These are phyloP conservation scores for Saccharomycopsis selenospora DNA, from an alignment of 805 yeast genomes.

Conservation along the genomic window DNA sequence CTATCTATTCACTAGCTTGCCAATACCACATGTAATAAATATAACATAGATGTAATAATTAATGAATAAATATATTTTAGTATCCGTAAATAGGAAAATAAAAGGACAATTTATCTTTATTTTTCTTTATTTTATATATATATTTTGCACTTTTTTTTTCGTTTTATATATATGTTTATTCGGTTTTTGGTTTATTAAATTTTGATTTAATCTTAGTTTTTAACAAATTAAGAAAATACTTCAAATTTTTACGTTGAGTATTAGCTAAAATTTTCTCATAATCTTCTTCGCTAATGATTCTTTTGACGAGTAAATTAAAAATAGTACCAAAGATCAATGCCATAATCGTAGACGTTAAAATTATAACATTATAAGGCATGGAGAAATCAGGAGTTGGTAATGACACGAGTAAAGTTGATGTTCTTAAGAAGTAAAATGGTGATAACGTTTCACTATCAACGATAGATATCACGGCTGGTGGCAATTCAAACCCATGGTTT, in stretches of 20 bases:
- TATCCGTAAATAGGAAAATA: too few species aligned
- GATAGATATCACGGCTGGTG: slow-evolving; percentile 76
- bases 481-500: slow-evolving; percentile 92
- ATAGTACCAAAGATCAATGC: slow-evolving; percentile 85
- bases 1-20: too few species aligned
- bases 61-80: too few species aligned
- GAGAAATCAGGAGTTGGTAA: slow-evolving; percentile 97
- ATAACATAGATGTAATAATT: too few species aligned
- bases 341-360: slow-evolving; percentile 87
- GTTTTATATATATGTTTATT: too few species aligned
- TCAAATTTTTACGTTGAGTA: slow-evolving; percentile 7
- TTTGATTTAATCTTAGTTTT: slow-evolving; percentile 4
- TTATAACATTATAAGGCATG: slow-evolving; percentile 97
- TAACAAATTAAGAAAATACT: slow-evolving; percentile 4
- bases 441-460: slow-evolving; percentile 27
- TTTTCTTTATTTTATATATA: too few species aligned
- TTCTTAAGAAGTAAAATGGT: slow-evolving; percentile 49
- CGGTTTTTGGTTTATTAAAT: slow-evolving; percentile 1
- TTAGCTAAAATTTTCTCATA: slow-evolving; percentile 13
- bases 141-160: too few species aligned
- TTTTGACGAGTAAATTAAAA: slow-evolving; percentile 69
- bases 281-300: slow-evolving; percentile 69
- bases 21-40: too few species aligned
- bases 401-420: slow-evolving; percentile 78
- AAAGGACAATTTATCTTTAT: too few species aligned